Percentiles rank a stretch among this genome's conserved stretches.
These are phyloP conservation scores for Amoebophrya sp. DNA, from an alignment of 169 alveolate genomes.

Conservation along the genomic window DNA sequence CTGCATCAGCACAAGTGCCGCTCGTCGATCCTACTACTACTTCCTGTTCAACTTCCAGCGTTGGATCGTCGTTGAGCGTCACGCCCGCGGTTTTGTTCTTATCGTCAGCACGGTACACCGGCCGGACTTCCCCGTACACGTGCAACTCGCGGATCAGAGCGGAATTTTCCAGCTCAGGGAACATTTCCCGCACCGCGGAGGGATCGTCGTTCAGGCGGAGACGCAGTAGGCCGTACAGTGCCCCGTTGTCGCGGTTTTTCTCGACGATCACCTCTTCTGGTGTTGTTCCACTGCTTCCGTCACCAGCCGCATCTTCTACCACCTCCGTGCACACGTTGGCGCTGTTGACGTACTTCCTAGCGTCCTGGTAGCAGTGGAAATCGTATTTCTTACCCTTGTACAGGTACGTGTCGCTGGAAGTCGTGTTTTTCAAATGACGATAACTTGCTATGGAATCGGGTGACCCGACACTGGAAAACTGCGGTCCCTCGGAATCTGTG, in stretches of 20 bases:
- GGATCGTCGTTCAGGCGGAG: conserved; percentile 62
- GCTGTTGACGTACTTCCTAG: background rate
- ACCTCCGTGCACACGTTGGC: background rate
- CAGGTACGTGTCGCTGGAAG: no score
- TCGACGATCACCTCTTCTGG: conserved; percentile 35
- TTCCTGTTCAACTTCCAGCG: background rate
- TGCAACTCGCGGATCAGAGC: conserved; percentile 85
- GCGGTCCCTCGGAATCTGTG: no score
- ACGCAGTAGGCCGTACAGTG: conserved; percentile 76
- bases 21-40: conserved; percentile 48
- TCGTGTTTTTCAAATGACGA: no score
- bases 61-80: conserved; percentile 42
- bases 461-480: no score
- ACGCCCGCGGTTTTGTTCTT: conserved; percentile 20
- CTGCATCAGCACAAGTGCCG: conserved; percentile 39
- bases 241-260: conserved; percentile 49
- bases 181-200: conserved; percentile 55
- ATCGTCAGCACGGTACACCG: conserved; percentile 25
- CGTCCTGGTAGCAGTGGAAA: background rate
- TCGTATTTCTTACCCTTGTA: background rate
- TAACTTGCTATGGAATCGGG: no score
- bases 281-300: conserved; percentile 35
- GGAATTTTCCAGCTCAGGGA: conserved; percentile 55
- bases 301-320: conserved; percentile 31
- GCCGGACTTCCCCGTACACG: conserved; percentile 74